Evolutionary conservation across 495 filamentous ascomycete species (phyloP).

Genomic region (Trypethelium eluteriae): DNA sequence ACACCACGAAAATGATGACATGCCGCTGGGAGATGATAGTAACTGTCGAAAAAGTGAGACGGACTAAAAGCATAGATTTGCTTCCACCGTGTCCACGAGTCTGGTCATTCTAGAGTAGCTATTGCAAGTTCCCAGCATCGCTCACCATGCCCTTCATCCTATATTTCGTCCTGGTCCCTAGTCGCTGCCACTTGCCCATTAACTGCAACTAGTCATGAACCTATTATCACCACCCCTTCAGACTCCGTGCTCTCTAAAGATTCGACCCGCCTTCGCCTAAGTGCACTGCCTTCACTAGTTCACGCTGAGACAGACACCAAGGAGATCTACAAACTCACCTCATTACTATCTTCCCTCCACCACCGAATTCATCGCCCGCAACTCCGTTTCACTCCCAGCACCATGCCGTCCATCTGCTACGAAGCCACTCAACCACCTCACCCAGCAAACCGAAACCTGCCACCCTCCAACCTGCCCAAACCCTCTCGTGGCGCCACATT

Average conservation of each 20-base stretch:
- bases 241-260: background rate
- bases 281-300: no score
- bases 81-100: background rate
- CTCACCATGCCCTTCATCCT: background rate
- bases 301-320: no score
- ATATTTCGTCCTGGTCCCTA: background rate
- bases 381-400: no score
- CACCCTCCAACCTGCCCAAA: constrained; percentile 73
- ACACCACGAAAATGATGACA: no score
- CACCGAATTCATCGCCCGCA: no score
- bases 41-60: background rate
- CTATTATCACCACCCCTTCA: background rate
- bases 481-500: constrained; percentile 94
- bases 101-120: background rate
- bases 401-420: no score
- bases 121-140: background rate
- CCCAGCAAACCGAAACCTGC: constrained; percentile 66
- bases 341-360: no score
- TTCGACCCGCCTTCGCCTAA: background rate
- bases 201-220: background rate
- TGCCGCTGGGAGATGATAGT: background rate
- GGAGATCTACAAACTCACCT: no score
- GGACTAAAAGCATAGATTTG: background rate
- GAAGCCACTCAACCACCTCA: constrained; percentile 14
- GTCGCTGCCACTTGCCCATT: background rate